phyloP scores from a whole-genome alignment of 495 filamentous ascomycete genomes.

The Astrothelium macrocarpum region DNA sequence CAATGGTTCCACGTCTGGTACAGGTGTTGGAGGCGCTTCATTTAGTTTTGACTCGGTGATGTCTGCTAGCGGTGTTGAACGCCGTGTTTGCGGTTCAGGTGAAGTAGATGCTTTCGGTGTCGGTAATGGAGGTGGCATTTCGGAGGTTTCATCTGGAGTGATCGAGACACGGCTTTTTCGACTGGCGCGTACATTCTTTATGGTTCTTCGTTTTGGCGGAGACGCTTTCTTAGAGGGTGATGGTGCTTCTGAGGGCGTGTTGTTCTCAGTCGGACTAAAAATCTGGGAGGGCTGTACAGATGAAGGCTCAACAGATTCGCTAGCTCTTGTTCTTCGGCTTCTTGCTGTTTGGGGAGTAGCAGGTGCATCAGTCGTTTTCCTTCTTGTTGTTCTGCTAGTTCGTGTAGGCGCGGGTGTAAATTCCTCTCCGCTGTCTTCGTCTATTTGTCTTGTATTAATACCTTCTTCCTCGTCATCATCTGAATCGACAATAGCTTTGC shows the following conservation, averaged over 20 bases:
- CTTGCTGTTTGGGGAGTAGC: constrained; percentile 35
- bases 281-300: constrained; percentile 52
- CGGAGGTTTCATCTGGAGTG: constrained; percentile 27
- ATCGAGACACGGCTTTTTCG: constrained; percentile 40
- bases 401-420: constrained; percentile 62
- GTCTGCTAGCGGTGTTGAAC: constrained; percentile 62
- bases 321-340: constrained; percentile 27
- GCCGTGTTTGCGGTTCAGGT: constrained; percentile 45
- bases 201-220: constrained; percentile 61
- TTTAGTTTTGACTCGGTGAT: constrained; percentile 67
- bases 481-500: constrained; percentile 54
- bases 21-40: constrained; percentile 34
- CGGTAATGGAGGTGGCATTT: constrained; percentile 39
- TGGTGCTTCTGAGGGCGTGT: constrained; percentile 42
- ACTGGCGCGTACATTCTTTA: constrained; percentile 38
- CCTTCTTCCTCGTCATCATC: constrained; percentile 36
- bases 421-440: constrained; percentile 59
- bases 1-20: constrained; percentile 8
- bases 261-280: constrained; percentile 48
- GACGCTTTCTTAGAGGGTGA: constrained; percentile 56
- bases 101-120: constrained; percentile 37
- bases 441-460: constrained; percentile 37
- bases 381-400: constrained; percentile 41
- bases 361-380: constrained; percentile 47
- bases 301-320: constrained; percentile 47